These are phyloP conservation scores for Wickerhamomyces chaumierensis DNA, from an alignment of 805 yeast species.

Conservation along the genomic window DNA sequence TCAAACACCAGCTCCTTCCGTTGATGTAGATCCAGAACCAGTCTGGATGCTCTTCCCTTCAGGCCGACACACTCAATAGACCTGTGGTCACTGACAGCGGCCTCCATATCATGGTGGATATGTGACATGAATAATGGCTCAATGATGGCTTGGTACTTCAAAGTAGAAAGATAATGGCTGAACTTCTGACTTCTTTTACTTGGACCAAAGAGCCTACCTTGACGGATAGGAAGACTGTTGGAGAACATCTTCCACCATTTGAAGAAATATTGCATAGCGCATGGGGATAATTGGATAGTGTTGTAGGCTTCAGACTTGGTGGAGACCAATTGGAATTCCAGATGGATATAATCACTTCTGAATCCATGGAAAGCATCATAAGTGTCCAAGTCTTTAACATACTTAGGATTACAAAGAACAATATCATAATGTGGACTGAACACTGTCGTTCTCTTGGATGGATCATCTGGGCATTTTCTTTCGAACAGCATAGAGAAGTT, in stretches of 20 bases:
- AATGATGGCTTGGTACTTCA: conserved; percentile 67
- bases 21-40: conserved; percentile 60
- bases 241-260: conserved; percentile 82
- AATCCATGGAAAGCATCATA: conserved; percentile 80
- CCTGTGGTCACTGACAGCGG: conserved; percentile 27
- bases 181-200: conserved; percentile 49
- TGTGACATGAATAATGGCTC: conserved; percentile 70
- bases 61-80: conserved; percentile 50
- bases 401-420: conserved; percentile 42
- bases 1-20: conserved; percentile 35
- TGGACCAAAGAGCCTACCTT: conserved; percentile 61
- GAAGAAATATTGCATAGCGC: conserved; percentile 54
- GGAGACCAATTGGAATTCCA: conserved; percentile 48
- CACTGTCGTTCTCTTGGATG: conserved; percentile 27
- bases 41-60: conserved; percentile 44
- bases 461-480: conserved; percentile 22
- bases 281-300: conserved; percentile 68
- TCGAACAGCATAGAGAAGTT: conserved; percentile 49
- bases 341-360: conserved; percentile 72
- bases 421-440: conserved; percentile 54
- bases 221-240: conserved; percentile 71
- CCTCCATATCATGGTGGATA: conserved; percentile 42
- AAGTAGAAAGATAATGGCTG: conserved; percentile 62
- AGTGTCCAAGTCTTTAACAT: conserved; percentile 28
- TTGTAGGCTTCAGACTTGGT: conserved; percentile 38